Evolutionary conservation across 179 eudicot species (phyloP).

Genomic region (Heliamphora pulchella): DNA sequence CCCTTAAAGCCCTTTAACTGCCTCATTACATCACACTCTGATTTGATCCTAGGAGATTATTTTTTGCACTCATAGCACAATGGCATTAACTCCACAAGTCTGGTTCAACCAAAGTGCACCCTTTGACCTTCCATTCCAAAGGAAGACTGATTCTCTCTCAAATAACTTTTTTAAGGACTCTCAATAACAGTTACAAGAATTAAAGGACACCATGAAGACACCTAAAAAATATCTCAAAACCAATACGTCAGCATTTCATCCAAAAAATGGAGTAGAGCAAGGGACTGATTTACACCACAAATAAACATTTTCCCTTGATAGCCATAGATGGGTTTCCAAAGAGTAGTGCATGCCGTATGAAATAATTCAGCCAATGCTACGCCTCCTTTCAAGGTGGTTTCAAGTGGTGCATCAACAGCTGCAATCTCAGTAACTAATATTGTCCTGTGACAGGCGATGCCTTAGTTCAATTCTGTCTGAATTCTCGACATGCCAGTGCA

Average conservation of each 20-base stretch:
- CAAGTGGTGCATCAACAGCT: slow-evolving; percentile 4
- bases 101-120: neutral
- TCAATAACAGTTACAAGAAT: neutral
- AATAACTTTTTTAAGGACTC: neutral
- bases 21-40: neutral
- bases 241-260: neutral
- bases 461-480: neutral
- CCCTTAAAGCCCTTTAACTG: neutral
- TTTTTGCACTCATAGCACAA: neutral
- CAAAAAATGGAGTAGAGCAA: neutral
- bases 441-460: neutral
- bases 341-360: neutral
- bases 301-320: neutral
- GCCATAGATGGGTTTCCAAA: neutral
- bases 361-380: neutral
- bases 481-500: neutral
- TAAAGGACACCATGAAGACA: too few species aligned
- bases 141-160: neutral
- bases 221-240: neutral
- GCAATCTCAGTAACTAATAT: neutral
- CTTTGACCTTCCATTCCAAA: neutral
- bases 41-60: too few species aligned
- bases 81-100: neutral
- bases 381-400: neutral
- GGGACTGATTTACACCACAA: neutral